Evolutionary conservation across 257 asterid species (phyloP), one percentile per base, ranked within the genome.

Genomic region (Scutellaria baicalensis): DNA sequence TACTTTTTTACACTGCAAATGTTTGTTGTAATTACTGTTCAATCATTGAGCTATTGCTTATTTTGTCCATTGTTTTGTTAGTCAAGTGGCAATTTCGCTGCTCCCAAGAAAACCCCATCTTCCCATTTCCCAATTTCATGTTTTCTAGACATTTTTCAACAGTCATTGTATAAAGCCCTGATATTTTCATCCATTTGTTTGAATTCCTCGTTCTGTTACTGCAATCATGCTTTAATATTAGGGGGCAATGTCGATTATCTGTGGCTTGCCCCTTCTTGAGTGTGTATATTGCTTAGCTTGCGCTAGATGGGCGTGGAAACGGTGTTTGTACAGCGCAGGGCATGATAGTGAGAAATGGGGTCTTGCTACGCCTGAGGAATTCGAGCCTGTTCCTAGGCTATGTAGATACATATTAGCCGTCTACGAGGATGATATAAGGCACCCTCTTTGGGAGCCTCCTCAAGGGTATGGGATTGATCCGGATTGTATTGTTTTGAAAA

Each of bases 231-330:
- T 49, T 50, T 10, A 51, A 63, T 17, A 63, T 21, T 78, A 80
- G 80, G 66, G 36, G 20, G 59, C 52, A 33, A 91, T 92, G 97
- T 89, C 93, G 8, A 79, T 92, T 40, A 54, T 90, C 21, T 92
- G 97, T 75, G 96, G 98, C 43, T 48, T 83, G 56, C 98, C 98
- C 38, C 79, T 92, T 70, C 71, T 92, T 8, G 97, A 90, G 79
- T 90, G 96, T 62, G 96, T 90, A 6, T 89, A 86, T 72, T 84
- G 97, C 75, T 58, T 87, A 69, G 97, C 75, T 3, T 92, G 97
- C 68, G 86, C 96, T 13, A 85, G 96, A 13, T 89, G 97, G 97
- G 95, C 86, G n/a, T 89, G 93, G 92, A 90, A 92, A 60, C 84
- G 96, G 50, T 89, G 98, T 59, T 87, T 92, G 62, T 82, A 89